Evolutionary conservation across 805 yeast genomes (phyloP).

Genomic region (Suhomyces vadensis): DNA sequence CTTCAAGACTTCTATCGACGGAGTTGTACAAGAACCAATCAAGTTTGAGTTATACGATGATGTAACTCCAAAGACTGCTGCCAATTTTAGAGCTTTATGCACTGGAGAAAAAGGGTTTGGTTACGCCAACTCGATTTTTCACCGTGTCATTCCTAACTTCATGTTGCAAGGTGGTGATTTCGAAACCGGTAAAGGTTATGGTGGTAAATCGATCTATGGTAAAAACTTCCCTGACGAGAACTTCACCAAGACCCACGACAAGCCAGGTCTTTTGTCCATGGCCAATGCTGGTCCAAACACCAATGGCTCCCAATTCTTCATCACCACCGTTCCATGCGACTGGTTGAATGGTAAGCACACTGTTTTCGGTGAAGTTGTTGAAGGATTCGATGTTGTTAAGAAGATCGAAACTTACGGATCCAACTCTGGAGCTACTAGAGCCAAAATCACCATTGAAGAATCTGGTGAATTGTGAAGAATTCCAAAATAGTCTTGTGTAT

Average conservation of each 20-base stretch:
- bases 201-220: conserved; percentile 89
- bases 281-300: conserved; percentile 94
- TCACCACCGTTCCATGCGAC: conserved; percentile 60
- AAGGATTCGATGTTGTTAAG: conserved; percentile 27
- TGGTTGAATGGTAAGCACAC: conserved; percentile 31
- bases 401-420: conserved; percentile 27
- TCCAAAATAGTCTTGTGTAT: neutral
- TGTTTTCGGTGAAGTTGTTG: conserved; percentile 29
- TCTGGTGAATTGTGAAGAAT: conserved; percentile 22
- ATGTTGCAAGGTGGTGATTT: conserved; percentile 83
- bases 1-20: conserved; percentile 58
- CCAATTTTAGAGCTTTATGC: conserved; percentile 77
- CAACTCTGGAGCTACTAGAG: conserved; percentile 18
- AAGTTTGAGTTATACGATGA: conserved; percentile 45
- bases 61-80: conserved; percentile 74
- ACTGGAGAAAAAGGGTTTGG: conserved; percentile 96
- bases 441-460: conserved; percentile 27
- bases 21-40: conserved; percentile 44
- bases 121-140: conserved; percentile 84
- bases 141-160: conserved; percentile 95
- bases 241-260: conserved; percentile 71
- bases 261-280: conserved; percentile 84
- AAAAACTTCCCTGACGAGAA: conserved; percentile 65
- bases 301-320: conserved; percentile 88
- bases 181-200: conserved; percentile 89